These are phyloP conservation scores for Grosmannia serpens DNA, from an alignment of 2,329 filamentous ascomycete species.

Conservation along the genomic window DNA sequence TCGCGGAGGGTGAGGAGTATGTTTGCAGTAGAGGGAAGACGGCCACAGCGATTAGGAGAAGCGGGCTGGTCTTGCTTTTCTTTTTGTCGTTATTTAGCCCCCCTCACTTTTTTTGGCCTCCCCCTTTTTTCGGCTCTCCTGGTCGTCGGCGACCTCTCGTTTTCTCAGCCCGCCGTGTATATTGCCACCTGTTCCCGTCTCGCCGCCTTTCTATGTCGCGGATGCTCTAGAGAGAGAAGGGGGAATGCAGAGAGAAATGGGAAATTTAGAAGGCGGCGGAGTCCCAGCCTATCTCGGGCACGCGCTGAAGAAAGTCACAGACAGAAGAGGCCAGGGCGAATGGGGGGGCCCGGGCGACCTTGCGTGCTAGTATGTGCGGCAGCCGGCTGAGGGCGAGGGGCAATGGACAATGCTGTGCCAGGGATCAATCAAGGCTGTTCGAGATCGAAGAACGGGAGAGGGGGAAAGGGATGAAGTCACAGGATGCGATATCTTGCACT, in stretches of 20 bases:
- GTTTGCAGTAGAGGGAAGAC: background rate
- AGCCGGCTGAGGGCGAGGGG: background rate
- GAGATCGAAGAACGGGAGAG: background rate
- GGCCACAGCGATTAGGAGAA: background rate
- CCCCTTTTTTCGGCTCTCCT: background rate
- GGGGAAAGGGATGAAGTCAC: background rate
- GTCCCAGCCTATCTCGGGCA: background rate
- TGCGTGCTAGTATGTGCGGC: background rate
- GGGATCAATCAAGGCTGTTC: background rate
- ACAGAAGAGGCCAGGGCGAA: background rate
- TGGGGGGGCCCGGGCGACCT: background rate
- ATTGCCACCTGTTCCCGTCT: background rate
- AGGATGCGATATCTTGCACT: background rate
- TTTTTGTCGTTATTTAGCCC: background rate
- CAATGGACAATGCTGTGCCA: background rate
- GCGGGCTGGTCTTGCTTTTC: background rate
- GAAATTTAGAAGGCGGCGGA: background rate
- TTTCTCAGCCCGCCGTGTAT: background rate
- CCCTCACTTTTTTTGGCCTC: background rate
- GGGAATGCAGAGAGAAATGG: background rate
- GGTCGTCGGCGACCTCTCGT: background rate
- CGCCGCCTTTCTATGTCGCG: background rate
- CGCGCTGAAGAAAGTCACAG: background rate
- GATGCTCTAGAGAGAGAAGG: background rate
- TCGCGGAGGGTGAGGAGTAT: background rate